Evolutionary conservation across 2,329 filamentous ascomycete species (phyloP).

Genomic region (Colletotrichum sp.): DNA sequence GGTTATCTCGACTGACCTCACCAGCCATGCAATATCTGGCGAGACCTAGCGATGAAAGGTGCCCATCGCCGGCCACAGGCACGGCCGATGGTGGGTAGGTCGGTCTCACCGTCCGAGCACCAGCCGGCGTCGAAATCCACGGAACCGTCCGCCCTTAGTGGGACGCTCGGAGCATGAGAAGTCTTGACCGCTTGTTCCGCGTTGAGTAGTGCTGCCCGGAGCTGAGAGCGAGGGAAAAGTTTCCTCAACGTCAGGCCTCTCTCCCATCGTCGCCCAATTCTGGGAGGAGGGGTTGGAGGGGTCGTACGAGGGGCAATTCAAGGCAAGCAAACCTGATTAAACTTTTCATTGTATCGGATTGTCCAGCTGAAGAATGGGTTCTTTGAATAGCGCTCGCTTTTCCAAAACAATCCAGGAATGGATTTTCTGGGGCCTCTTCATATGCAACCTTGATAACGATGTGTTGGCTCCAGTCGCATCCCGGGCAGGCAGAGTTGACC

Average conservation of each 20-base stretch:
- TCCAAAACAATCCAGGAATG: not conserved
- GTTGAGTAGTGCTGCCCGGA: not conserved
- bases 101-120: not conserved
- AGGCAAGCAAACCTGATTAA: not conserved
- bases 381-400: not conserved
- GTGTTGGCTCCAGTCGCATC: conserved; percentile 19
- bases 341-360: not conserved
- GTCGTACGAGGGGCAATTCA: not conserved
- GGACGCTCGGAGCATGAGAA: conserved; percentile 5
- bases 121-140: not conserved
- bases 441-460: conserved; percentile 2
- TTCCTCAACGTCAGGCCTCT: not conserved
- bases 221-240: not conserved
- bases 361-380: not conserved
- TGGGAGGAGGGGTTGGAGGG: not conserved
- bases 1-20: not conserved
- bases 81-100: not conserved
- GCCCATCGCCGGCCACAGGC: not conserved
- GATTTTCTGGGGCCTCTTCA: not conserved
- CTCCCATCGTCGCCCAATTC: not conserved
- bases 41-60: not conserved
- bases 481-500: not conserved
- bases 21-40: not conserved
- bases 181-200: conserved; percentile 15
- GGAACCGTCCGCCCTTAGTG: conserved; percentile 7